Evolutionary conservation across 176 grass and related monocot species (phyloP).

Genomic region (Dactylis glomerata): DNA sequence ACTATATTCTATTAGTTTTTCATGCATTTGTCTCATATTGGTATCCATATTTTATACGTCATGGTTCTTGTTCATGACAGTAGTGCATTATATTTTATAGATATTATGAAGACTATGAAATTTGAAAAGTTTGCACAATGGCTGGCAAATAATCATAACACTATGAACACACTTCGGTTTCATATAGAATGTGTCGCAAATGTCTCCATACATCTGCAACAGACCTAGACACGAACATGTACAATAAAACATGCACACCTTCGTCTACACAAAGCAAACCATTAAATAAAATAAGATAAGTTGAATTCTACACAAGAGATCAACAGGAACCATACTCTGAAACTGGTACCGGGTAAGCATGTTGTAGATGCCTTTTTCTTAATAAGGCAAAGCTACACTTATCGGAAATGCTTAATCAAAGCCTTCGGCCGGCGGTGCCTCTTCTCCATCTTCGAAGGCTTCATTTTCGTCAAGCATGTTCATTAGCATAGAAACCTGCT

Average conservation of each 20-base stretch:
- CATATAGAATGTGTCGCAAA: conserved; percentile 28
- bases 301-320: conserved; percentile 32
- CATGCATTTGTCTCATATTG: neutral
- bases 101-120: neutral
- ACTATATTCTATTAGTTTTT: neutral
- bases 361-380: neutral
- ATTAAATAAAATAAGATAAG: conserved; percentile 39
- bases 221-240: conserved; percentile 23
- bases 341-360: conserved; percentile 9
- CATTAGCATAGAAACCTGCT: conserved; percentile 84
- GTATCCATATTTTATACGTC: neutral
- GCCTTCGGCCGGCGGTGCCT: conserved; percentile 30
- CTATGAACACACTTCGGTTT: conserved; percentile 26
- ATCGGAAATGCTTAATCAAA: conserved; percentile 12
- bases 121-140: neutral
- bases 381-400: neutral
- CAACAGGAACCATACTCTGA: conserved; percentile 24
- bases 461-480: conserved; percentile 71
- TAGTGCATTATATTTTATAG: neutral
- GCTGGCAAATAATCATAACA: neutral
- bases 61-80: neutral
- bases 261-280: conserved; percentile 31
- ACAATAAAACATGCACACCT: conserved; percentile 22
- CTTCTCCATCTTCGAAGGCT: conserved; percentile 53
- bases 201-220: conserved; percentile 32